A percentile compares a stretch with the other conserved stretches of the same genome.
phyloP scores from a whole-genome alignment of 2,329 filamentous ascomycete genomes.

The Botrytis tulipae region DNA sequence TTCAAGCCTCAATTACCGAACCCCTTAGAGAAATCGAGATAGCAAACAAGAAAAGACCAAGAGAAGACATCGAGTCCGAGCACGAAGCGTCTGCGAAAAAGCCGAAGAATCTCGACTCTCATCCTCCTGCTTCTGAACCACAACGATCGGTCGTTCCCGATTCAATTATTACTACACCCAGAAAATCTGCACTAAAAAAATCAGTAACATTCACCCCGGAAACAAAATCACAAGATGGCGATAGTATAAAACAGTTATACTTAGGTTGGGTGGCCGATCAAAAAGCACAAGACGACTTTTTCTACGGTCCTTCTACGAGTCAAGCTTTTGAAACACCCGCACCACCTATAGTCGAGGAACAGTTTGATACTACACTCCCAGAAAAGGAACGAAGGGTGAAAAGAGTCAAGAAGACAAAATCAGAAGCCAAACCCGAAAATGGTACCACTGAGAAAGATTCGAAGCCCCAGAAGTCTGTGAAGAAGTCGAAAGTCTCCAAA shows the following conservation, averaged over 20 bases:
- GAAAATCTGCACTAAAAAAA: conserved; percentile 44
- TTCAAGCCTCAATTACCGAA: conserved; percentile 21
- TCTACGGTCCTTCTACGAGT: conserved; percentile 25
- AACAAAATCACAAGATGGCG: conserved; percentile 57
- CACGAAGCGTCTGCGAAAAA: conserved; percentile 33
- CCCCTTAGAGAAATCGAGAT: conserved; percentile 24
- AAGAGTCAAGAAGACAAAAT: conserved; percentile 34
- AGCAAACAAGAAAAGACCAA: conserved; percentile 34
- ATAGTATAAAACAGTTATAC: conserved; percentile 51
- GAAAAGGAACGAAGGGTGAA: conserved; percentile 36
- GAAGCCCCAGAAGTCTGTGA: conserved; percentile 21
- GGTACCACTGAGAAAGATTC: conserved; percentile 22
- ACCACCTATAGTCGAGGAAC: conserved; percentile 34
- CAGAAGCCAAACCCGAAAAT: conserved; percentile 23
- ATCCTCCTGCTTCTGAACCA: conserved; percentile 10
- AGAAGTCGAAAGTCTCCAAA: conserved; percentile 26
- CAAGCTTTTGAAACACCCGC: conserved; percentile 34
- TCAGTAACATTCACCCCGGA: conserved; percentile 65
- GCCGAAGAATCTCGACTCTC: conserved; percentile 29
- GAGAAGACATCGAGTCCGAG: conserved; percentile 22
- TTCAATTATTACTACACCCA: conserved; percentile 31
- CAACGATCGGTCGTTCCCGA: conserved; percentile 21
- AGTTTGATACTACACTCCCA: conserved; percentile 32
- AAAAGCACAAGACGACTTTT: conserved; percentile 36
- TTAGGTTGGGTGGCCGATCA: conserved; percentile 48